Percentiles rank a stretch among this genome's conserved stretches.
Evolutionary conservation across 208 protist species (phyloP).

Genomic region (Trypanosoma rangeli): DNA sequence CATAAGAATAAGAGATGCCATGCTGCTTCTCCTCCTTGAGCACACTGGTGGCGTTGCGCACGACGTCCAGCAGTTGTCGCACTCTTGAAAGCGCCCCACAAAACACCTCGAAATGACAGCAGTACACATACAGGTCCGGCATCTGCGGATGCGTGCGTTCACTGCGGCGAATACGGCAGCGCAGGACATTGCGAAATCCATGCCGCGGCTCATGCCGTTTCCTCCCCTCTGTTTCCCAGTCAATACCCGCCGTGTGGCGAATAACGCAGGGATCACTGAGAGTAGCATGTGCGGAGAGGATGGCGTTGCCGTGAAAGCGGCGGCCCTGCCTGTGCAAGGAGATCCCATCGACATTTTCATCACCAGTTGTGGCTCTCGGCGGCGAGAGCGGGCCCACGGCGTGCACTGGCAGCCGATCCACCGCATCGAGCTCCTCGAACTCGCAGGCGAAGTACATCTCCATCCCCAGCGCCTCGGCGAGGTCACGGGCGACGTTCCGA

Average conservation of each 20-base stretch:
- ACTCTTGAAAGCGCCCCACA: conserved; percentile 64
- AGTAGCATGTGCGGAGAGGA: conserved; percentile 43
- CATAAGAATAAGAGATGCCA: too few relatives aligned
- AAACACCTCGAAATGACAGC: conserved; percentile 81
- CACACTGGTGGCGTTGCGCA: conserved; percentile 50
- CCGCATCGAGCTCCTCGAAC: conserved; percentile 69
- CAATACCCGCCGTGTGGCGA: conserved; percentile 40
- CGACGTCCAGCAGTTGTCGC: conserved; percentile 62
- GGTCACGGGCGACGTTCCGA: conserved; percentile 54
- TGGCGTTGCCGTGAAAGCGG: conserved; percentile 82
- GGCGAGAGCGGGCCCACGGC: conserved; percentile 49
- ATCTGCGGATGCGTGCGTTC: conserved; percentile 36
- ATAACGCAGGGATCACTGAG: conserved; percentile 46
- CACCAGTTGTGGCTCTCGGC: not conserved
- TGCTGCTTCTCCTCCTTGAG: conserved; percentile 15
- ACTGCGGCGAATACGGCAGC: conserved; percentile 34
- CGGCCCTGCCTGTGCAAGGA: conserved; percentile 11
- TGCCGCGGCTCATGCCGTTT: conserved; percentile 47
- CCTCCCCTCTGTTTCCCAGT: conserved; percentile 54
- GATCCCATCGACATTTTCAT: not conserved
- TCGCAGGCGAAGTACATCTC: conserved; percentile 76
- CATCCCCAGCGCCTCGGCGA: conserved; percentile 59
- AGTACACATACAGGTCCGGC: conserved; percentile 72
- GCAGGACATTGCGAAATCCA: conserved; percentile 58
- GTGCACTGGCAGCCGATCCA: conserved; percentile 33